Evolutionary conservation across 2,329 filamentous ascomycete species (phyloP).

Genomic region (Colletotrichum ledebouriae): DNA sequence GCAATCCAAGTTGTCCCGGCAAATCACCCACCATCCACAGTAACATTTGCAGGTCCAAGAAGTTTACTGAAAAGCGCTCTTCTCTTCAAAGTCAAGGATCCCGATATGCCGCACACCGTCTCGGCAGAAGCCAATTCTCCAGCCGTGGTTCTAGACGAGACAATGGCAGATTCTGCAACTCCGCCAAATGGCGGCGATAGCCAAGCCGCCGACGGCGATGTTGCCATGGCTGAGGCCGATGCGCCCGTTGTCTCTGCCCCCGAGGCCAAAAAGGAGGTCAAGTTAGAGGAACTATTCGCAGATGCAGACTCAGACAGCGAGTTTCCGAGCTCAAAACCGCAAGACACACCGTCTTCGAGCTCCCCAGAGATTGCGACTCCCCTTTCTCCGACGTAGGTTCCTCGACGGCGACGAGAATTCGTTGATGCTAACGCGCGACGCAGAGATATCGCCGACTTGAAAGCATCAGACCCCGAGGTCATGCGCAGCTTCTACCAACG

Average conservation of each 20-base stretch:
- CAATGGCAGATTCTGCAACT: constrained; percentile 51
- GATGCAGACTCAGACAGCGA: constrained; percentile 73
- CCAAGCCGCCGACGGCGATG: constrained; percentile 52
- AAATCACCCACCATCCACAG: constrained; percentile 1
- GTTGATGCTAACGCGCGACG: constrained; percentile 7
- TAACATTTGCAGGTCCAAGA: background rate
- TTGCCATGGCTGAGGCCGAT: constrained; percentile 57
- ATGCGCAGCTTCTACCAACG: constrained; percentile 97
- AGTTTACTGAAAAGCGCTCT: background rate
- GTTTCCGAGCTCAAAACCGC: constrained; percentile 64
- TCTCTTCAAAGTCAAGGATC: background rate
- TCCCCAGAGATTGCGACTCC: constrained; percentile 54
- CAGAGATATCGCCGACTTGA: constrained; percentile 55
- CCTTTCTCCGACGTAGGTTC: constrained; percentile 59
- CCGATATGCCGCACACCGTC: constrained; percentile 62
- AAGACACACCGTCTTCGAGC: constrained; percentile 56
- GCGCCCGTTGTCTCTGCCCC: constrained; percentile 44
- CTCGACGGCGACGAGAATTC: background rate
- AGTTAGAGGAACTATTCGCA: constrained; percentile 71
- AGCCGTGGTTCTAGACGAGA: constrained; percentile 50
- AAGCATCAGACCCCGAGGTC: constrained; percentile 81
- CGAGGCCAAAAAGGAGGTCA: constrained; percentile 60
- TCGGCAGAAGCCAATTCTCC: constrained; percentile 49
- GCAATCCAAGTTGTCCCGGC: constrained; percentile 28
- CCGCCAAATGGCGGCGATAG: constrained; percentile 47